Base-by-base conservation (phyloP, 177 flowering plant species). In the Telopea speciosissima region DNA sequence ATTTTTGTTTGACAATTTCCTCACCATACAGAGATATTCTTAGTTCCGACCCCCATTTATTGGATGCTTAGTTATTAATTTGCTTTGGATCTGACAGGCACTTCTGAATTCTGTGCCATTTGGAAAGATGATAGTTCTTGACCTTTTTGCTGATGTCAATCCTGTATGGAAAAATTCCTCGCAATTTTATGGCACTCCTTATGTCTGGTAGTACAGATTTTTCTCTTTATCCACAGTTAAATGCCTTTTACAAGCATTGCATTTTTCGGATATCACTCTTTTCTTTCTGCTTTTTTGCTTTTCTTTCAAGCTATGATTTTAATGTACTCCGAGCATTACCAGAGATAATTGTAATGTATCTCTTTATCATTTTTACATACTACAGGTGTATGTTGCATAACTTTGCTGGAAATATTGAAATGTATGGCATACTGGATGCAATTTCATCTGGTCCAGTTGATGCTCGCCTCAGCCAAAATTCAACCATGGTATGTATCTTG, bases 111-210 rank as follows among this genome's bases (percentile, higher is more conserved):
- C 99, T 58, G 97, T 95, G 75, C 99, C 99, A 44, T 78, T 78
- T 77, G 99, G 99, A 73, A 95, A 90, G 86, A 90, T 95, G 99
- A 83, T 95, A 68, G 99, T 92, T 78, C 91, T 95, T 73, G 99
- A 92, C 84, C 88, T 95, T 70, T 95, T 92, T 89, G 99, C 97
- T 74, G 99, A 95, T 63, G 99, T 84, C 80, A 90, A 89, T 77
- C 97, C 97, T n/a, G 81, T 95, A 69, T 95, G 99, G 97, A 77
- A 75, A 68, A 82, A 74, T 28, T 90, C 99, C 52, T 85, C 91
- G 65, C 99, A 95, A 65, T 95, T 92, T 79, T 95, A 87, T 78
- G 92, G 91, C 68, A 91, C 92, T 73, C 99, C 97, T 68, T 95
- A 90, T 75, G 74, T 95, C 70, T 95, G 99, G 97, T 88, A 84